These are phyloP conservation scores for Tremella yokohamensis DNA, from an alignment of 768 basidiomycete species.

Conservation along the genomic window DNA sequence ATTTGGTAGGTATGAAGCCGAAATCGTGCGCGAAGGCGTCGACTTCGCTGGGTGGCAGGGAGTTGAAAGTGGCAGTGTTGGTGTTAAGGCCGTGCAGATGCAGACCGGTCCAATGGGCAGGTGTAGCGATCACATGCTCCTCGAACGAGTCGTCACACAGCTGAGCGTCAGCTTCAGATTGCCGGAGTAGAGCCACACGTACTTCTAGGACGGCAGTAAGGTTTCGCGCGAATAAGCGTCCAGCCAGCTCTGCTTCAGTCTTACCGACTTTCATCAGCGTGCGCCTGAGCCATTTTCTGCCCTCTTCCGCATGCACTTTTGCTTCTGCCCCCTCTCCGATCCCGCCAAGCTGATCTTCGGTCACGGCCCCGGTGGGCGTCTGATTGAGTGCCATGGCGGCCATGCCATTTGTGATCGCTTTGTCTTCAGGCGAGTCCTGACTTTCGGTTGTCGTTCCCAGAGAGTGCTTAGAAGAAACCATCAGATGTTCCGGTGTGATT, in stretches of 20 bases:
- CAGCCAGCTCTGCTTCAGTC: slow-evolving; percentile 71
- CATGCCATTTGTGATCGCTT: slow-evolving; percentile 4
- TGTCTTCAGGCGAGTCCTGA: slow-evolving; percentile 3
- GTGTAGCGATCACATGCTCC: slow-evolving; percentile 86
- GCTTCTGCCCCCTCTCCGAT: slow-evolving; percentile 17
- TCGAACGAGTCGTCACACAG: slow-evolving; percentile 97
- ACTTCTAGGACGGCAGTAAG: slow-evolving; percentile 93
- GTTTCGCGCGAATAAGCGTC: slow-evolving; percentile 69
- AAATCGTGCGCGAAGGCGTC: slow-evolving; percentile 79
- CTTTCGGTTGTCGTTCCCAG: slow-evolving; percentile 57
- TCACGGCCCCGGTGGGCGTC: not conserved
- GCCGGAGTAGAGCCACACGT: slow-evolving; percentile 9
- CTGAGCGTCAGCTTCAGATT: slow-evolving; percentile 53
- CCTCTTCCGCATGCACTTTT: slow-evolving; percentile 71
- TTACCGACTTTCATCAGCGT: slow-evolving; percentile 64
- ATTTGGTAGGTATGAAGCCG: slow-evolving; percentile 81
- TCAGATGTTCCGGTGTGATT: slow-evolving; percentile 66
- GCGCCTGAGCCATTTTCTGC: slow-evolving; percentile 73
- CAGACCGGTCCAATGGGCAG: slow-evolving; percentile 76
- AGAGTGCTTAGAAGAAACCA: slow-evolving; percentile 91
- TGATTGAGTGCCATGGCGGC: slow-evolving; percentile 6
- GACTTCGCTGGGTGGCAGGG: slow-evolving; percentile 65
- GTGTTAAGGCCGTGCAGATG: slow-evolving; percentile 89
- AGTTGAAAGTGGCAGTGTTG: slow-evolving; percentile 64
- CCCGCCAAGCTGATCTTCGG: slow-evolving; percentile 1